phyloP scores from a whole-genome alignment of 768 basidiomycete species.

The Leccinum variicolor region DNA sequence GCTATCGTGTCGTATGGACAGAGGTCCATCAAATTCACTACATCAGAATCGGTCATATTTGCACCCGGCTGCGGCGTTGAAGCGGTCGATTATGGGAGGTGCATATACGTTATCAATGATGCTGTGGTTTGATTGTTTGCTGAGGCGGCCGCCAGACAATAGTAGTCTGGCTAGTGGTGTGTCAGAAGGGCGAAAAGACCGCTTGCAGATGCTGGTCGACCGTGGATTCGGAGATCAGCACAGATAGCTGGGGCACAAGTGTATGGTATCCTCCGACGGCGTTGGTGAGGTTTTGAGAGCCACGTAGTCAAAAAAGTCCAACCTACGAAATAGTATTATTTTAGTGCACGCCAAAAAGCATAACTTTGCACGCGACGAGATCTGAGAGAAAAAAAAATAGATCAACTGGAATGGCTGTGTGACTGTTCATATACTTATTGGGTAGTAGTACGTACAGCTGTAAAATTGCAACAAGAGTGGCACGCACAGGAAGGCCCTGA shows the following conservation, averaged over 20 bases:
- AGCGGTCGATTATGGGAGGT: too few relatives aligned
- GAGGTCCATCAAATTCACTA: conserved; percentile 55
- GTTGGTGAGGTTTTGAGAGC: too few relatives aligned
- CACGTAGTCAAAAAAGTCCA: too few relatives aligned
- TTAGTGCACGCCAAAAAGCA: too few relatives aligned
- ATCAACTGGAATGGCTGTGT: too few relatives aligned
- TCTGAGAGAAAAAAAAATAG: too few relatives aligned
- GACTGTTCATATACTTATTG: too few relatives aligned
- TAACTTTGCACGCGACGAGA: too few relatives aligned
- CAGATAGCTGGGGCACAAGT: conserved; percentile 45
- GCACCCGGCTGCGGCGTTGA: conserved; percentile 63
- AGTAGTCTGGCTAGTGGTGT: conserved; percentile 42
- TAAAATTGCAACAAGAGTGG: too few relatives aligned
- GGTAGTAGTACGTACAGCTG: too few relatives aligned
- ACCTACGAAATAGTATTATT: too few relatives aligned
- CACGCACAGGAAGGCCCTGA: too few relatives aligned
- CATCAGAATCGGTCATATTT: conserved; percentile 50
- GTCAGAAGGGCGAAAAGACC: not conserved
- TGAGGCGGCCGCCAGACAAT: conserved; percentile 24
- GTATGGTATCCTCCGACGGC: conserved; percentile 32
- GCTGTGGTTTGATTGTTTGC: conserved; percentile 31
- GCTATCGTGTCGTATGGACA: conserved; percentile 74
- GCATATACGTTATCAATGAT: conserved; percentile 56
- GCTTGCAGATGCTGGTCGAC: conserved; percentile 41
- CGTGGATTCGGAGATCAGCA: conserved; percentile 50